Conservation (phyloP, 306 rosid species). For the Oemleria cerasiformis region DNA sequence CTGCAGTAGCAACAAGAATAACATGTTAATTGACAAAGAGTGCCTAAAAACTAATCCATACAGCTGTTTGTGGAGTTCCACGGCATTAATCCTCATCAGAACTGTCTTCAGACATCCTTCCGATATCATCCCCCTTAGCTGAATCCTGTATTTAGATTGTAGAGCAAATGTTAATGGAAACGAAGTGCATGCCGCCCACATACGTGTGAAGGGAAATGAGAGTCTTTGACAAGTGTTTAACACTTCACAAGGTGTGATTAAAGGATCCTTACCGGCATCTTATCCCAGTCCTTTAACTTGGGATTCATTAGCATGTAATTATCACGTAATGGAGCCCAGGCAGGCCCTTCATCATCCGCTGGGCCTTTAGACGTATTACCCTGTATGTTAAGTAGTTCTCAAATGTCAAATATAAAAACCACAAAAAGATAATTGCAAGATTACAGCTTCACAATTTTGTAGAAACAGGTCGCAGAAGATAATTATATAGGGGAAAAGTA, state of each 20-base stretch:
- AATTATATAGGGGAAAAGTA: neutral
- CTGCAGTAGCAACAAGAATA: conserved; percentile 1
- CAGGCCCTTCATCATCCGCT: conserved; percentile 61
- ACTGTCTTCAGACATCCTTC: conserved; percentile 50
- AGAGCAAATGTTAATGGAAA: neutral
- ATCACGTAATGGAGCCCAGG: conserved; percentile 94
- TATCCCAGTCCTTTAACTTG: conserved; percentile 84
- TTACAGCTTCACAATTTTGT: neutral
- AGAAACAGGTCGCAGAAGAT: neutral
- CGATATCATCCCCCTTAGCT: conserved; percentile 46
- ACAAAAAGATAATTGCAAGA: conserved; percentile 3
- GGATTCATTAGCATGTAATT: conserved; percentile 86
- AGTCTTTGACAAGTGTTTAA: conserved; percentile 1
- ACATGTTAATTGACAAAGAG: neutral
- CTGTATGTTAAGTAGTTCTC: conserved; percentile 34
- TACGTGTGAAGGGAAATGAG: neutral
- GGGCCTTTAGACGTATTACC: conserved; percentile 36
- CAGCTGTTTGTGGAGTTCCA: conserved; percentile 19
- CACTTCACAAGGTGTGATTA: neutral
- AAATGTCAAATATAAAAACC: conserved; percentile 4
- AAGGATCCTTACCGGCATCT: conserved; percentile 56
- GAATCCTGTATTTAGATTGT: conserved; percentile 44
- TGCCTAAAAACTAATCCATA: neutral
- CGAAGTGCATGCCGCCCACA: neutral
- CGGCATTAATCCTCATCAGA: conserved; percentile 64